Percentiles rank a stretch among this genome's conserved stretches.
These are phyloP conservation scores for Diaporthe sp. DNA, from an alignment of 2,329 filamentous ascomycete species.

Conservation along the genomic window DNA sequence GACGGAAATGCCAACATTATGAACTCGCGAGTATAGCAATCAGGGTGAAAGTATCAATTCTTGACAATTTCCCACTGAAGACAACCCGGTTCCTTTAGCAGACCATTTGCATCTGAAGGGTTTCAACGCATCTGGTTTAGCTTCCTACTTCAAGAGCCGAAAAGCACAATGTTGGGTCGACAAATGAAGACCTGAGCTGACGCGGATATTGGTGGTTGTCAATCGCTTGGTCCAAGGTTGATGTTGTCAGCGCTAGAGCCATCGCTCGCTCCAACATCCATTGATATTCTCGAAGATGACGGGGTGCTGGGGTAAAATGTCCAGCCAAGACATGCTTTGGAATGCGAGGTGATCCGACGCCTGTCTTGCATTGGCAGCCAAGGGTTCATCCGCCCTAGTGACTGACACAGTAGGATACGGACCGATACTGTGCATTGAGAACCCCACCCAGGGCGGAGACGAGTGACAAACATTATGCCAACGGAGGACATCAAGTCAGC, in stretches of 20 bases:
- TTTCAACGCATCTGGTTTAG: background rate
- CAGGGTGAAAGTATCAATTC: background rate
- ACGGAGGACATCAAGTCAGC: constrained; percentile 6
- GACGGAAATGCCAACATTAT: background rate
- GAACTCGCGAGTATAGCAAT: background rate
- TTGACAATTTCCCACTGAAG: background rate
- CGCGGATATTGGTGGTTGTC: background rate
- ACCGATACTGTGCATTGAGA: background rate
- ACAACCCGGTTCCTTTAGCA: background rate
- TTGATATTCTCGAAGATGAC: background rate
- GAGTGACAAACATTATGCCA: constrained; percentile 10
- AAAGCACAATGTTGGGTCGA: background rate
- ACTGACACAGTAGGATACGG: background rate
- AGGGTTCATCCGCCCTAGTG: background rate
- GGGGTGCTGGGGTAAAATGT: background rate
- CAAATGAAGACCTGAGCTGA: background rate
- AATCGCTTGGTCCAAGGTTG: background rate
- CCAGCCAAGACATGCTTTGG: background rate
- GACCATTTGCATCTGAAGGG: background rate
- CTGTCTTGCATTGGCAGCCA: background rate
- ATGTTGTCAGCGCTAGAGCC: constrained; percentile 3
- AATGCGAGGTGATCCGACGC: background rate
- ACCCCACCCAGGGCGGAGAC: background rate
- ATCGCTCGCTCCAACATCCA: background rate
- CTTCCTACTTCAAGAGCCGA: background rate